phyloP scores from a whole-genome alignment of 257 asterid genomes.

The Forsythia suspensa region DNA sequence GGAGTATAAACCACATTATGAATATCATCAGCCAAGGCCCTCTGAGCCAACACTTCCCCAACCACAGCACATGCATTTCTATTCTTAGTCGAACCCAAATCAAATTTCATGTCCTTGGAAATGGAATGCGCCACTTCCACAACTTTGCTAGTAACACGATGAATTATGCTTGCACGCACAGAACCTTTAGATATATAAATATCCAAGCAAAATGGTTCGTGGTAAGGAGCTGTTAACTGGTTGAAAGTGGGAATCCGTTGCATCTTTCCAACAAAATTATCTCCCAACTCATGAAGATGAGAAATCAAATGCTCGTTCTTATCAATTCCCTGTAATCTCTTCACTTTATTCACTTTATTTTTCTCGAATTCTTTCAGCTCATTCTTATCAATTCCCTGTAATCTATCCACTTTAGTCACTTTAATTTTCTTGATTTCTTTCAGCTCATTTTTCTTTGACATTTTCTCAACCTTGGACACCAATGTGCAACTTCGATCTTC shows the following conservation, averaged over 20 bases:
- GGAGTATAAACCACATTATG: conserved; percentile 77
- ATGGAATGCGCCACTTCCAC: conserved; percentile 81
- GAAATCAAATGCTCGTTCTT: conserved; percentile 14
- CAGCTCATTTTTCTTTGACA: conserved; percentile 26
- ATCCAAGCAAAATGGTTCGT: conserved; percentile 85
- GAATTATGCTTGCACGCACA: conserved; percentile 76
- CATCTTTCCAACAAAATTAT: conserved; percentile 31
- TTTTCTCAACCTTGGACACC: conserved; percentile 25
- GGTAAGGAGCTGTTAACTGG: conserved; percentile 79
- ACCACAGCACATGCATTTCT: conserved; percentile 58
- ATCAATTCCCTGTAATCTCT: background rate
- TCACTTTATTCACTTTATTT: conserved; percentile 4
- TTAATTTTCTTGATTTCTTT: conserved; percentile 33
- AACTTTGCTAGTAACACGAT: conserved; percentile 86
- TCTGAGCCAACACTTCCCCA: conserved; percentile 68
- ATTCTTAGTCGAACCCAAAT: conserved; percentile 69
- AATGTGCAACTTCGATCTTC: conserved; percentile 11
- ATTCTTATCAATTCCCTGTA: background rate
- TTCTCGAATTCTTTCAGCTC: conserved; percentile 30
- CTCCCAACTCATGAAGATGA: conserved; percentile 32
- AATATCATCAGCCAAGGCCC: conserved; percentile 83
- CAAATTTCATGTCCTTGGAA: conserved; percentile 87
- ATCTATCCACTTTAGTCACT: background rate
- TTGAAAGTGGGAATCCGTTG: conserved; percentile 68
- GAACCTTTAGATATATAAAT: conserved; percentile 68